Base-by-base conservation (phyloP, 495 filamentous ascomycete genomes). In the Xylaria grammica region DNA sequence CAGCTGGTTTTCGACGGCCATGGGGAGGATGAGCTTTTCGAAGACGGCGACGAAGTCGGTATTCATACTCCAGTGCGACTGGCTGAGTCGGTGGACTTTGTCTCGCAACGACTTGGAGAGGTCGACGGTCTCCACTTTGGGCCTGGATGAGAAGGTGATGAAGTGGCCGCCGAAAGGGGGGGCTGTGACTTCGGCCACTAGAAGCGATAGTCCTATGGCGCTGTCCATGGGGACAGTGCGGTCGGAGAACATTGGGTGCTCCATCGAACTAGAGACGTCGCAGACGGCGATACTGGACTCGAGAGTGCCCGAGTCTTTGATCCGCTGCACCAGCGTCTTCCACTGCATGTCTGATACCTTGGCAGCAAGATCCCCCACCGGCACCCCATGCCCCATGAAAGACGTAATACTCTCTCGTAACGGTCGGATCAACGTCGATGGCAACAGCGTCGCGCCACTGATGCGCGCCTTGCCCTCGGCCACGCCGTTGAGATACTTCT, bases 41-140 rank as follows among this genome's bases (percentile, higher is more conserved):
- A 84, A 82, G 19, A 83, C 79, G 24, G 78, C 76, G 20, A 71
- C 72, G 65, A 84, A 79, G 58, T 84, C 66, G 0, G 81, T 83
- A 64, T 68, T 79, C 62, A 65, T 65, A 17, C 68, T 72, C 78
- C 74, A 81, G 10, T 26, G 0, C 13, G 53, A 17, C 6, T 11
- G 9, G 10, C 4, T 2, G n/a, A 57, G 9, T 0, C 7, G 15
- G 22, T 20, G 26, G 10, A 40, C 32, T 20, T 57, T 57, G 20
- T n/a, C 17, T 7, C 7, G 22, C 20, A 84, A 68, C 10, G 62
- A 55, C 26, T 68, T 48, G 32, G 53, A 62, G 24, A 75, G 70
- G 27, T 80, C 75, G 13, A 79, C 65, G 2, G 32, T 49, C 48
- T 75, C 22, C 19, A 82, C 59, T 3, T 62, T 10, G 4, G 79